Percentiles rank a stretch among this genome's conserved stretches.
Conservation (phyloP, 768 basidiomycete genomes). For the Daedaleopsis sinensis region DNA sequence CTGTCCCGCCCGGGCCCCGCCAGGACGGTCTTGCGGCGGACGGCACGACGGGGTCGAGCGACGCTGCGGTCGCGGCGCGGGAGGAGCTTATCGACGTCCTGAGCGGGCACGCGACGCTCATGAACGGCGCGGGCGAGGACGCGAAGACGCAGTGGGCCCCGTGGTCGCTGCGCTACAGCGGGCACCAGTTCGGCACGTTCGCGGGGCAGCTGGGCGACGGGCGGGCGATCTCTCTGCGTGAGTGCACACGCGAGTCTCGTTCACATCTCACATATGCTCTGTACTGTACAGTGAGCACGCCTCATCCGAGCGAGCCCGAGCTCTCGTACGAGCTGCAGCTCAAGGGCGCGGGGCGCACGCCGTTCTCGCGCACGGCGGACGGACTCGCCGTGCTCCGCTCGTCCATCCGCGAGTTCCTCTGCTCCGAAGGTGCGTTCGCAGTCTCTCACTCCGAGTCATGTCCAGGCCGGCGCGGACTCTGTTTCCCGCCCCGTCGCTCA, state of each 20-base stretch:
- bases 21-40: slow-evolving; percentile 22
- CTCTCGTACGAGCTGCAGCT: slow-evolving; percentile 84
- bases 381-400: slow-evolving; percentile 95
- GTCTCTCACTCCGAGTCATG: too few species aligned
- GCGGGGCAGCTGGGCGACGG: slow-evolving; percentile 97
- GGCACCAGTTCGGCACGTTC: slow-evolving; percentile 88
- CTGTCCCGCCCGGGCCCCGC: slow-evolving; percentile 26
- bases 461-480: too few species aligned
- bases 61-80: slow-evolving; percentile 48
- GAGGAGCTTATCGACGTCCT: slow-evolving; percentile 81
- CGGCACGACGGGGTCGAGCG: slow-evolving; percentile 22
- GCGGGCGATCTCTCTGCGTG: slow-evolving; percentile 83
- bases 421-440: slow-evolving; percentile 73
- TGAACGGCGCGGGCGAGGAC: slow-evolving; percentile 43
- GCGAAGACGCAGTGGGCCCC: slow-evolving; percentile 45
- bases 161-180: slow-evolving; percentile 90
- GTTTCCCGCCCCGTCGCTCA: too few species aligned
- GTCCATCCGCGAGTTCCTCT: slow-evolving; percentile 91
- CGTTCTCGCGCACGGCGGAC: slow-evolving; percentile 91
- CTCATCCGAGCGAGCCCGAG: slow-evolving; percentile 60
- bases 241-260: slow-evolving; percentile 21
- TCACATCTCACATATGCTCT: background rate
- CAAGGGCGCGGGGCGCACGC: slow-evolving; percentile 93
- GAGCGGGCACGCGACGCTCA: slow-evolving; percentile 74
- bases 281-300: slow-evolving; percentile 64